Evolutionary conservation across 345 rosid species (phyloP), one percentile per base, ranked within the genome.

Genomic region (Laguncularia racemosa): DNA sequence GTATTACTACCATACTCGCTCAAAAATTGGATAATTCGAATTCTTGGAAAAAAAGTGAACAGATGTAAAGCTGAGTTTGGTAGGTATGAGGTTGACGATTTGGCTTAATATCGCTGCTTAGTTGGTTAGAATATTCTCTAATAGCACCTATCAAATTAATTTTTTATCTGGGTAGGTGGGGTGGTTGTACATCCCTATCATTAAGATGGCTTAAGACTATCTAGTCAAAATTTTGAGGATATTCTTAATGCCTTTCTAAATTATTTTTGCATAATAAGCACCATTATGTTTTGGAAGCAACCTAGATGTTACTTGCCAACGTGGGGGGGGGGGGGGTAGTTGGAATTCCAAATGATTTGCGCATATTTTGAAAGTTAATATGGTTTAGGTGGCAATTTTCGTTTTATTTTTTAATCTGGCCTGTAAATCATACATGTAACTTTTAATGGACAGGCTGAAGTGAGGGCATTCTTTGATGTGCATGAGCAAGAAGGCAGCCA

Each of bases 401-500:
- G n/a, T n/a, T n/a, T n/a, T n/a, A n/a, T n/a, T n/a, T n/a, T n/a
- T n/a, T n/a, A n/a, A n/a, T n/a, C n/a, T n/a, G n/a, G n/a, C n/a
- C n/a, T n/a, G n/a, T n/a, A n/a, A n/a, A n/a, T n/a, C n/a, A n/a
- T n/a, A n/a, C n/a, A n/a, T n/a, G n/a, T n/a, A n/a, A n/a, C n/a
- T n/a, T n/a, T n/a, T n/a, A n/a, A 7, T 55, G 44, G 16, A 13
- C 72, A 82, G 91, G 85, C 82, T 40, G 85, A 84, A 67, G 77
- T 82, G 64, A 79, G 77, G 69, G 88, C 91, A 16, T 80, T 84
- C 75, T 84, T 79, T 43, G 85, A 81, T 55, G 91, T 84, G 69
- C 87, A 79, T 46, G 87, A 84, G 64, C 86, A 80, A 82, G 84
- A 80, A 71, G 91, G 86, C 13, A 85, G 91, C 69, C 85, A 76